Evolutionary conservation across 192 early-diverging fungal genomes (phyloP).

Genomic region (Coemansia sp.): DNA sequence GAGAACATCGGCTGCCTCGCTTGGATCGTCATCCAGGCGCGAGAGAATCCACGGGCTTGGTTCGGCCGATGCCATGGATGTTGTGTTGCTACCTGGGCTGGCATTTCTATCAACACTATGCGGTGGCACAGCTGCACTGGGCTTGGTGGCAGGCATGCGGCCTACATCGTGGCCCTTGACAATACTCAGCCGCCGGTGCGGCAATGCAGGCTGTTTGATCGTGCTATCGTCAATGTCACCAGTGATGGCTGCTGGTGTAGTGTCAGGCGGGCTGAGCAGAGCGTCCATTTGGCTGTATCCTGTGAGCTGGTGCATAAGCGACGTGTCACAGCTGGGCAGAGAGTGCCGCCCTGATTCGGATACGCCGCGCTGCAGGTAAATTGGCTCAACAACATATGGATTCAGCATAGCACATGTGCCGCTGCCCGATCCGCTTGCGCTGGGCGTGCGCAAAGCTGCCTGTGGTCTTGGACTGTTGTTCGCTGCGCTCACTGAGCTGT

Average conservation of each 20-base stretch:
- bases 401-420: constrained; percentile 11
- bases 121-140: background rate
- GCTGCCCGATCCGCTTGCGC: constrained; percentile 9
- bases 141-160: background rate
- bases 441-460: background rate
- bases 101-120: background rate
- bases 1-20: constrained; percentile 22
- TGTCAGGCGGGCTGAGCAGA: background rate
- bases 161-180: constrained; percentile 34
- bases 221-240: too few species aligned
- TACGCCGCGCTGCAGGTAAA: constrained; percentile 34
- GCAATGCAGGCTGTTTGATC: background rate
- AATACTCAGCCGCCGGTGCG: constrained; percentile 35
- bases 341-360: constrained; percentile 41
- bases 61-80: background rate
- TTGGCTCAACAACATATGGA: constrained; percentile 23
- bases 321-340: constrained; percentile 7
- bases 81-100: background rate
- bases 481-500: constrained; percentile 16
- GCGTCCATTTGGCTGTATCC: constrained; percentile 7
- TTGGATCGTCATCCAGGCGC: background rate
- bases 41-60: background rate
- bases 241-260: background rate
- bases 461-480: constrained; percentile 10
- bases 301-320: constrained; percentile 25